Evolutionary conservation across 768 basidiomycete genomes (phyloP), one percentile per base, ranked within the genome.

Genomic region (Auriculariales sp.): DNA sequence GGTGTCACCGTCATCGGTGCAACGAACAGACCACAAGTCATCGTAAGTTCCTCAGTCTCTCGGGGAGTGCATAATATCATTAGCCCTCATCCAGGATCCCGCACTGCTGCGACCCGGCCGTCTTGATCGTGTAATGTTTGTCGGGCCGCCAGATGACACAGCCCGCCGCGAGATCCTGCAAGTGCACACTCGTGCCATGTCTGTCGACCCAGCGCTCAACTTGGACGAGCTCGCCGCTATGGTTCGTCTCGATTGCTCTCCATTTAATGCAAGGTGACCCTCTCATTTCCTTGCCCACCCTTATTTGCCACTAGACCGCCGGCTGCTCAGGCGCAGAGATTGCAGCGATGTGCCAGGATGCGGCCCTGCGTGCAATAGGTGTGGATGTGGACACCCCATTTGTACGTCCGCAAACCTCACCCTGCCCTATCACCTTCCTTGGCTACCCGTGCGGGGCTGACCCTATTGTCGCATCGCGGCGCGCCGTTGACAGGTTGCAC

Each of bases 301-400:
- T n/a, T 4, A 46, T 17, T 51, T 49, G 28, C 4, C 46, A 33
- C 49, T 58, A 98, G 95, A 86, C 92, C 1, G 80, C 85, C 9
- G 95, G 94, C 1, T 99, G 91, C 61, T 98, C 93, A 17, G 95
- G 95, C 3, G 95, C 95, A 4, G 95, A 99, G 63, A 79, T 98
- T 29, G 73, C 78, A 4, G 81, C 84, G 7, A 73, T 98, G 36
- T 98, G 93, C 61, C 95, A 98, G 65, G 94, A 99, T 64, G 95
- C 95, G 3, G 95, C 94, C 0, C 63, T 98, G 54, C 61, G 83
- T 49, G 87, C 92, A 0, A 98, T 99, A 95, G 81, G 86, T 55
- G 72, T 77, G 48, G 75, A 97, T 62, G 80, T 97, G 30, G 63
- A 86, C 52, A 79, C 89, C 2, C 72, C 78, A 39, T 73, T 70